Evolutionary conservation across 2,329 filamentous ascomycete species (phyloP).

Genomic region (Apiospora saccharicola): DNA sequence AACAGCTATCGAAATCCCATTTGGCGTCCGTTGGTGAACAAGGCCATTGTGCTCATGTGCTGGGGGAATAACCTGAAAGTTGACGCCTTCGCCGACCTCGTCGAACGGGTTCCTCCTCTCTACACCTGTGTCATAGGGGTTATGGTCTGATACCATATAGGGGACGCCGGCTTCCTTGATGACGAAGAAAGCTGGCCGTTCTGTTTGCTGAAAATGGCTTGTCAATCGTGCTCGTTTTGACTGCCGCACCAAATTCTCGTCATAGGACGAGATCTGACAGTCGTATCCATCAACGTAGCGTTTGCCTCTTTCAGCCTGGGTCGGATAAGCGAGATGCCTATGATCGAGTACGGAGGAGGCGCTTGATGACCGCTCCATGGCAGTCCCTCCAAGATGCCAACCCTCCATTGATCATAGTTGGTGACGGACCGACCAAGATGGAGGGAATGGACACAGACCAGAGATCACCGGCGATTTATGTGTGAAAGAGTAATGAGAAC

Average conservation of each 20-base stretch:
- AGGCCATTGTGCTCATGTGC: neutral
- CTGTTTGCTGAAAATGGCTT: slow-evolving; percentile 22
- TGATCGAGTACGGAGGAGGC: slow-evolving; percentile 37
- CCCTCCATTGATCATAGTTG: slow-evolving; percentile 47
- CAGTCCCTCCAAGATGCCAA: slow-evolving; percentile 43
- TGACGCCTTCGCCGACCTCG: neutral
- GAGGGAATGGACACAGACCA: slow-evolving; percentile 24
- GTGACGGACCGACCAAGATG: slow-evolving; percentile 19
- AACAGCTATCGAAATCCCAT: neutral
- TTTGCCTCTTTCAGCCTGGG: slow-evolving; percentile 47
- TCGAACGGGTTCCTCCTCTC: neutral
- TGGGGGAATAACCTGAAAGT: neutral
- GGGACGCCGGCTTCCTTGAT: slow-evolving; percentile 38
- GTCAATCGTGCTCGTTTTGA: slow-evolving; percentile 37
- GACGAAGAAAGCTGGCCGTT: slow-evolving; percentile 43
- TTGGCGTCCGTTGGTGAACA: neutral
- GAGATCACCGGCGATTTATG: neutral
- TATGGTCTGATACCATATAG: neutral
- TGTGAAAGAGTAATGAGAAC: neutral
- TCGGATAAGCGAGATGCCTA: slow-evolving; percentile 33
- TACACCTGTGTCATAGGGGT: slow-evolving; percentile 6
- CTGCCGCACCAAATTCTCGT: slow-evolving; percentile 47
- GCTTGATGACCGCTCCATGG: slow-evolving; percentile 44
- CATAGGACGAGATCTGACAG: slow-evolving; percentile 38
- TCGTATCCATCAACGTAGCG: slow-evolving; percentile 48